Percentiles rank a stretch among this genome's conserved stretches.
Conservation (phyloP, 768 basidiomycete species). For the Suillus plorans region DNA sequence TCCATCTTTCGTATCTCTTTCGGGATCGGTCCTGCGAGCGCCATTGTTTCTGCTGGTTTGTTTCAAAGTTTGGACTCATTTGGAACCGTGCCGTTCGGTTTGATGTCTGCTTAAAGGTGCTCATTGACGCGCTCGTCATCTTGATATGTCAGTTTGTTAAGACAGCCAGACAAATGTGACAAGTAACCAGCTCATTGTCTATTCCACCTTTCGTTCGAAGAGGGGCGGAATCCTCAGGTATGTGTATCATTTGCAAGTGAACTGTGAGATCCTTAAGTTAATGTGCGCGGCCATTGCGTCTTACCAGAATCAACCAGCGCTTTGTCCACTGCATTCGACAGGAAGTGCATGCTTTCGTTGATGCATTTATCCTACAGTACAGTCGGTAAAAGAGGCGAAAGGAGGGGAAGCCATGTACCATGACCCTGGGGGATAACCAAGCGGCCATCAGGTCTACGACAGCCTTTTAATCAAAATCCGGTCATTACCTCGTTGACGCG, state of each 20-base stretch:
- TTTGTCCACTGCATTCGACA: constrained; percentile 69
- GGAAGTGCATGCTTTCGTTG: constrained; percentile 46
- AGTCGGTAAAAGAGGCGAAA: too few relatives aligned
- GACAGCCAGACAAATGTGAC: background rate
- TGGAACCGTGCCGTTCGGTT: background rate
- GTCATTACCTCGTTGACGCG: too few relatives aligned
- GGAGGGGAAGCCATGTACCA: too few relatives aligned
- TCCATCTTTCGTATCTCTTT: background rate
- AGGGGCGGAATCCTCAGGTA: constrained; percentile 53
- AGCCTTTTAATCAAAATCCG: too few relatives aligned
- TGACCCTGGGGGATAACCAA: too few relatives aligned
- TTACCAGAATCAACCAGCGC: constrained; percentile 36
- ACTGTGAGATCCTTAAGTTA: background rate
- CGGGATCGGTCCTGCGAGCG: background rate
- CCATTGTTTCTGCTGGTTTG: background rate
- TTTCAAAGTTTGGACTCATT: background rate
- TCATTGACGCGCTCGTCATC: too few relatives aligned
- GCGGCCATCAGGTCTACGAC: too few relatives aligned
- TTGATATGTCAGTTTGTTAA: too few relatives aligned
- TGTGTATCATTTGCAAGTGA: constrained; percentile 16
- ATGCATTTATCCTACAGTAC: background rate
- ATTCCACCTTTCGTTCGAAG: constrained; percentile 58
- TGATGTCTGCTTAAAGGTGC: too few relatives aligned
- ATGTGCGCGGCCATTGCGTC: background rate
- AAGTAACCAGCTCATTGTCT: background rate